Conservation (phyloP, 257 asterid species). For the Petrea volubilis region DNA sequence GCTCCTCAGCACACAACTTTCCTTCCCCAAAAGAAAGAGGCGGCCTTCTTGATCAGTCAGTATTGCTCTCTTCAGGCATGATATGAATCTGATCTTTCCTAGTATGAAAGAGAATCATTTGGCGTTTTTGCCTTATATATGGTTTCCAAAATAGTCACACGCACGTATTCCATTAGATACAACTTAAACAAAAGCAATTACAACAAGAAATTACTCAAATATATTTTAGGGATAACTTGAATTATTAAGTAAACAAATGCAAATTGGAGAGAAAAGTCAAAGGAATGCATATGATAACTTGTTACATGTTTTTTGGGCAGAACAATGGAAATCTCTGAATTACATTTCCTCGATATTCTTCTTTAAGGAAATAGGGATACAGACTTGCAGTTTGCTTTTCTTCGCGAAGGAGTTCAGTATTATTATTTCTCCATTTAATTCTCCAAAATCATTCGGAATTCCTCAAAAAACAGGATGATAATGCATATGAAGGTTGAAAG, state of each 20-base stretch:
- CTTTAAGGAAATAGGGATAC: background rate
- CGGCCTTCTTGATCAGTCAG: no score
- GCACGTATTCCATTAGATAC: constrained; percentile 11
- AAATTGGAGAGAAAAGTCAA: background rate
- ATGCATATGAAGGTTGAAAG: background rate
- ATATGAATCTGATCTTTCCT: no score
- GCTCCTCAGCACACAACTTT: background rate
- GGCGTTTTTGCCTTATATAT: no score
- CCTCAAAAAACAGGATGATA: background rate
- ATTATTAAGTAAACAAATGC: background rate
- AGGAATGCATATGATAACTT: background rate
- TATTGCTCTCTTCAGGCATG: no score
- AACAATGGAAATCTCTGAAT: background rate
- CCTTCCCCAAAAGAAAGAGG: background rate
- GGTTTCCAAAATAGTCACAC: background rate
- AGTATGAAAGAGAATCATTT: no score
- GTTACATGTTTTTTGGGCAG: background rate
- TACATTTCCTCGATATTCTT: background rate
- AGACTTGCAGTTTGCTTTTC: background rate
- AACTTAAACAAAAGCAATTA: constrained; percentile 2
- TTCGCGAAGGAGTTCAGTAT: background rate
- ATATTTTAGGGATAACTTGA: background rate
- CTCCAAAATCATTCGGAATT: background rate
- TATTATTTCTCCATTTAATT: constrained; percentile 4
- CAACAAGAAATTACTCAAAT: background rate